Conservation (phyloP, 768 basidiomycete species). For the Coprinopsis cinerea region DNA sequence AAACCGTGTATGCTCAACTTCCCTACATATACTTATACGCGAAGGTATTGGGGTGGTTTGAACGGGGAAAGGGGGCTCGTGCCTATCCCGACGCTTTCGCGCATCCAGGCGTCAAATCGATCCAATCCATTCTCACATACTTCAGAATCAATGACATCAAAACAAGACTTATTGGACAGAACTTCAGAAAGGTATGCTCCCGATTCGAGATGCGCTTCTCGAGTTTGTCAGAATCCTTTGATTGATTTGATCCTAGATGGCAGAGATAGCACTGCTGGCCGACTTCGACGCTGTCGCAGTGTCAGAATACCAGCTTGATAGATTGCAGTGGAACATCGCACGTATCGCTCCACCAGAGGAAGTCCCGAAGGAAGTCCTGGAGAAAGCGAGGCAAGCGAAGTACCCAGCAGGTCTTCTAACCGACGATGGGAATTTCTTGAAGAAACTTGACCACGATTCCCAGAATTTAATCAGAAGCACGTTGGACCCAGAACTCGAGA, state of each 20-base stretch:
- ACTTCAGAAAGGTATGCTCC: slow-evolving; percentile 34
- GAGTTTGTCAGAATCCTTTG: slow-evolving; percentile 8
- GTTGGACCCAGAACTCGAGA: slow-evolving; percentile 27
- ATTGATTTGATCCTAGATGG: slow-evolving; percentile 23
- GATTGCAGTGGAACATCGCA: slow-evolving; percentile 26
- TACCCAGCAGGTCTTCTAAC: slow-evolving; percentile 32
- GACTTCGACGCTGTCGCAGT: slow-evolving; percentile 40
- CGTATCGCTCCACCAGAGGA: slow-evolving; percentile 20
- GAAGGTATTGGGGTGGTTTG: slow-evolving; percentile 39
- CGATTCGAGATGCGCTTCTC: not conserved
- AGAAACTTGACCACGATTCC: slow-evolving; percentile 29
- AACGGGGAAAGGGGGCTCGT: slow-evolving; percentile 24
- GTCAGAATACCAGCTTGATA: slow-evolving; percentile 33
- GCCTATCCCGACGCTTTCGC: slow-evolving; percentile 17
- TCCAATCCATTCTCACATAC: slow-evolving; percentile 40
- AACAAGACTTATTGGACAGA: slow-evolving; percentile 35
- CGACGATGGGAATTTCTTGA: slow-evolving; percentile 26
- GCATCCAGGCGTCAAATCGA: slow-evolving; percentile 37
- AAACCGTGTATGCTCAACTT: not conserved
- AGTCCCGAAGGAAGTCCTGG: slow-evolving; percentile 17
- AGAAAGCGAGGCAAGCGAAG: slow-evolving; percentile 32
- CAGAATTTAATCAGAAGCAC: slow-evolving; percentile 27
- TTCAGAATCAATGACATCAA: slow-evolving; percentile 34
- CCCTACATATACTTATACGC: slow-evolving; percentile 9
- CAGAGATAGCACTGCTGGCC: slow-evolving; percentile 35